Evolutionary conservation across 164 flowering plant genomes (phyloP).

Genomic region (Vitis cinerea): DNA sequence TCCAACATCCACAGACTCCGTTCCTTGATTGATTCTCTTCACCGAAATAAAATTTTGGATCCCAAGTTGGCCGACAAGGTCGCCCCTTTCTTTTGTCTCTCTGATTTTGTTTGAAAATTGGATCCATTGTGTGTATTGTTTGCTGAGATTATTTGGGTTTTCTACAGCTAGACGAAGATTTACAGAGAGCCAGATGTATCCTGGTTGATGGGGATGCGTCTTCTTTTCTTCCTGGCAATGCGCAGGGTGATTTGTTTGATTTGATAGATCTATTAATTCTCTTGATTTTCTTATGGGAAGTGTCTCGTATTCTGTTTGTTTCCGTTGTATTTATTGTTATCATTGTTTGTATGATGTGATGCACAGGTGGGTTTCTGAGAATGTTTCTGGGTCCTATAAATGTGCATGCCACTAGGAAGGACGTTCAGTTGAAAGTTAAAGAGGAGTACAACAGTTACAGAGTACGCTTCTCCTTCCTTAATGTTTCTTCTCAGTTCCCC

Average conservation of each 20-base stretch:
- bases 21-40: constrained; percentile 34
- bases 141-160: background rate
- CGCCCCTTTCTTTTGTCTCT: background rate
- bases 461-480: constrained; percentile 33
- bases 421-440: constrained; percentile 85
- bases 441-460: constrained; percentile 93
- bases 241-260: constrained; percentile 28
- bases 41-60: constrained; percentile 31
- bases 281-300: background rate
- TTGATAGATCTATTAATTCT: background rate
- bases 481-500: background rate
- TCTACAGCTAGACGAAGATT: constrained; percentile 42
- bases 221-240: constrained; percentile 41
- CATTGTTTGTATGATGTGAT: background rate
- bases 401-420: constrained; percentile 83
- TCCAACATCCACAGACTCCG: constrained; percentile 45
- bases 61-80: constrained; percentile 54
- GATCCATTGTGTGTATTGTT: background rate
- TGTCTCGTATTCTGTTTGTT: background rate
- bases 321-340: background rate
- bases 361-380: constrained; percentile 66
- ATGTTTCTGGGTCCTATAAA: constrained; percentile 95
- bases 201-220: constrained; percentile 49
- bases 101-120: background rate
- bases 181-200: constrained; percentile 37